These are phyloP conservation scores for Curvularia eragrostidis DNA, from an alignment of 2,329 filamentous ascomycete species.

Conservation along the genomic window DNA sequence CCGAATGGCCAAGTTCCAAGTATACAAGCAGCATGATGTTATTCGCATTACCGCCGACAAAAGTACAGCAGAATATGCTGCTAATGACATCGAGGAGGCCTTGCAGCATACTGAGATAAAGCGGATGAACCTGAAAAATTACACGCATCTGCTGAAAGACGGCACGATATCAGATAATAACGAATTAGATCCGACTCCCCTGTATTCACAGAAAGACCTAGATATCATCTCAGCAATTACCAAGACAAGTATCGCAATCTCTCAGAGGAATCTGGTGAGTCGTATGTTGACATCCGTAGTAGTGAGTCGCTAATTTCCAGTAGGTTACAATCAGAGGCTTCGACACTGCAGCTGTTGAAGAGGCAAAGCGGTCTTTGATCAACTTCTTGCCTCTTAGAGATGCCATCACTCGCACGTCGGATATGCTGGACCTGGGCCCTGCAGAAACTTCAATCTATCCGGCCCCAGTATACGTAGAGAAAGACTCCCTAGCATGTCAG, in stretches of 20 bases:
- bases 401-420: slow-evolving; percentile 20
- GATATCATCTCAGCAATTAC: slow-evolving; percentile 32
- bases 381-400: slow-evolving; percentile 36
- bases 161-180: slow-evolving; percentile 6
- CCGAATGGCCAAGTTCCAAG: slow-evolving; percentile 42
- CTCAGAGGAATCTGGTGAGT: slow-evolving; percentile 29
- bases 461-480: slow-evolving; percentile 26
- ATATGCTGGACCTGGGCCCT: slow-evolving; percentile 27
- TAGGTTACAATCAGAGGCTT: slow-evolving; percentile 42
- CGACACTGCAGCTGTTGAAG: slow-evolving; percentile 28
- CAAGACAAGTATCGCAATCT: slow-evolving; percentile 29
- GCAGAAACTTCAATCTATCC: slow-evolving; percentile 24
- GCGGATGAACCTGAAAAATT: slow-evolving; percentile 32
- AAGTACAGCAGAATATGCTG: slow-evolving; percentile 45
- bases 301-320: slow-evolving; percentile 6
- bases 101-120: slow-evolving; percentile 26
- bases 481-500: slow-evolving; percentile 30
- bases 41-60: slow-evolving; percentile 50
- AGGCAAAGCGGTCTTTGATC: slow-evolving; percentile 40
- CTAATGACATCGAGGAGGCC: slow-evolving; percentile 41
- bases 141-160: slow-evolving; percentile 26
- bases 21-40: slow-evolving; percentile 32
- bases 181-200: slow-evolving; percentile 9
- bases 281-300: neutral
- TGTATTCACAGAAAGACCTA: slow-evolving; percentile 28